Evolutionary conservation across 345 rosid species (phyloP), one percentile per base, ranked within the genome.

Genomic region (Leavenworthia alabamica): DNA sequence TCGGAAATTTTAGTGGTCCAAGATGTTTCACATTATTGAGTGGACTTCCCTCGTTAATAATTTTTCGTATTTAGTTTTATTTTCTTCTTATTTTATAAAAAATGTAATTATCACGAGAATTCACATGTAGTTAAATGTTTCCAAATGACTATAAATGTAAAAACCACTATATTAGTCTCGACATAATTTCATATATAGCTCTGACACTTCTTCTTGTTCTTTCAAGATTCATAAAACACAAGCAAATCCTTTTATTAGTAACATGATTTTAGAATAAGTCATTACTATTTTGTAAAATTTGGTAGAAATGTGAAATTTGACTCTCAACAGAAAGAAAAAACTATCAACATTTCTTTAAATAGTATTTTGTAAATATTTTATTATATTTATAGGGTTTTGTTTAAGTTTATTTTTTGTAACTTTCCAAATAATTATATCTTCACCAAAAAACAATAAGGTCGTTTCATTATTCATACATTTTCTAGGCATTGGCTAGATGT

Each of bases 1-100:
- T 52, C 33, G 32, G 24, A 17, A 68, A 33, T 43, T 42, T 42
- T 42, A 24, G 73, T 43, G 73, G 73, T 68, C 67, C 73, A 39
- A 41, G 37, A 35, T 60, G 55, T 43, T 51, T 68, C 61, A 43
- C 51, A 40, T 68, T 68, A 37, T 23, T 41, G 53, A 41, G 60
- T 59, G 53, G 54, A 51, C 53, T 51, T 59, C 8, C 10, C 19
- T 24, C 40, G 16, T 26, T 24, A 11, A 23, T 56, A 28, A 11
- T n/a, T 44, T 23, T 31, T 43, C 28, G 9, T 8, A 7, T 11
- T 3, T 55, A 14, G 11, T 1, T 40, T 29, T 10, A 5, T 26
- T 26, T 35, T 4, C 14, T 44, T 17, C 16, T 23, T 56, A n/a
- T 26, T 15, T 7, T 8, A 40, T 3, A 4, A 6, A 16, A 24